These are phyloP conservation scores for Inonotus obliquus DNA, from an alignment of 1,284 basidiomycete species.

Conservation along the genomic window DNA sequence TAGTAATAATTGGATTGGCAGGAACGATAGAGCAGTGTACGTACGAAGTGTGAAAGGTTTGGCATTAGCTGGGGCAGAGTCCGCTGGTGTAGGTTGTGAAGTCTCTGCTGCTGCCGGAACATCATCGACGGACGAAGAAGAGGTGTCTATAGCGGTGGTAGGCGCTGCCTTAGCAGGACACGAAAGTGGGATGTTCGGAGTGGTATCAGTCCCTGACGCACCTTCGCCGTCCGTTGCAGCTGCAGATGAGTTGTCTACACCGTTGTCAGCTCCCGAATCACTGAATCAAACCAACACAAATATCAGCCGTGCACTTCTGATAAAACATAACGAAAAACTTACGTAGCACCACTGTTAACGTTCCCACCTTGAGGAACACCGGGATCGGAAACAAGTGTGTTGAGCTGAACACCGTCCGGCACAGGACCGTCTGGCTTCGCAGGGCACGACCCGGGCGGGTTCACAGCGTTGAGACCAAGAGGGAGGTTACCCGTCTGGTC, in stretches of 20 bases:
- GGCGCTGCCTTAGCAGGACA: not conserved
- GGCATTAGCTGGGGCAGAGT: slow-evolving; percentile 19
- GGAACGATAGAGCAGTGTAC: slow-evolving; percentile 31
- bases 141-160: slow-evolving; percentile 5
- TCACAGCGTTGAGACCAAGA: slow-evolving; percentile 31
- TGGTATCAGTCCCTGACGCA: not conserved
- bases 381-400: slow-evolving; percentile 23
- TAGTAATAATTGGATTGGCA: too few relatives aligned
- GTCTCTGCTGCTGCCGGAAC: slow-evolving; percentile 24
- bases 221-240: slow-evolving; percentile 18
- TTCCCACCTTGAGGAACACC: slow-evolving; percentile 23
- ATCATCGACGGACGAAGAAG: slow-evolving; percentile 7
- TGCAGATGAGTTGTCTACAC: slow-evolving; percentile 20
- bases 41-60: slow-evolving; percentile 18
- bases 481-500: slow-evolving; percentile 34
- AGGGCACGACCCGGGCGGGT: slow-evolving; percentile 37
- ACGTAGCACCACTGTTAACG: not conserved
- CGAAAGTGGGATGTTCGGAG: not conserved
- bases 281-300: not conserved
- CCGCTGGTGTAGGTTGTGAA: slow-evolving; percentile 21
- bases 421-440: slow-evolving; percentile 35
- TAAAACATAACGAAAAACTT: not conserved
- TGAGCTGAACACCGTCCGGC: slow-evolving; percentile 23
- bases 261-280: not conserved
- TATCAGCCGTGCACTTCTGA: not conserved